Conservation (phyloP, 139 green algal species). For the Monoraphidium neglectum region DNA sequence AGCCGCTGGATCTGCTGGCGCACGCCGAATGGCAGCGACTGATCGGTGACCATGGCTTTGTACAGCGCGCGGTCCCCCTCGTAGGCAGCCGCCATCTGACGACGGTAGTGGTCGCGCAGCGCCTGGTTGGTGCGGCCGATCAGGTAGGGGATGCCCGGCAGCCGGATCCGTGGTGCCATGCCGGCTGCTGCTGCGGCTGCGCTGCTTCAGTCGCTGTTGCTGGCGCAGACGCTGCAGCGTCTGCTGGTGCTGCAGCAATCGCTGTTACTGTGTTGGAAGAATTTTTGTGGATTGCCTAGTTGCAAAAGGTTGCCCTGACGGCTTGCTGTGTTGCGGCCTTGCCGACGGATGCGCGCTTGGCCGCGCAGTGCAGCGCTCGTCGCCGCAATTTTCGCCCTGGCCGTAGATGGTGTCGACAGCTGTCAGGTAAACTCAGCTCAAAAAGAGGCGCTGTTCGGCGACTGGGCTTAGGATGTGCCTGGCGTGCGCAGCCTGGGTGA, state of each 20-base stretch:
- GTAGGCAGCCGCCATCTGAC: conserved; percentile 44
- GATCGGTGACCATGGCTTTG: conserved; percentile 56
- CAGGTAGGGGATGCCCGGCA: conserved; percentile 25
- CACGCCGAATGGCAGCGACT: conserved; percentile 47
- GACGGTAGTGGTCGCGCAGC: conserved; percentile 45
- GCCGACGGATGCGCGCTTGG: no score
- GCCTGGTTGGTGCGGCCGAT: conserved; percentile 23
- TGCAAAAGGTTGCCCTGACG: no score
- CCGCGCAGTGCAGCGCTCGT: no score
- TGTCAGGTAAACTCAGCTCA: no score
- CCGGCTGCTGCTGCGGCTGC: not conserved
- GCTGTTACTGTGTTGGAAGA: no score
- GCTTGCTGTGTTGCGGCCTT: no score
- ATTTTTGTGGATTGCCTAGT: no score
- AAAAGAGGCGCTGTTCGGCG: no score
- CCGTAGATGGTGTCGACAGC: no score
- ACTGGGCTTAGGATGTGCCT: no score
- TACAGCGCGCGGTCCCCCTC: conserved; percentile 52
- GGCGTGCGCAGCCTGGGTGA: no score
- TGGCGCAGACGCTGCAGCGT: not conserved
- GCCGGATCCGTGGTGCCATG: conserved; percentile 16
- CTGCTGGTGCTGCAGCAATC: conserved; percentile 11
- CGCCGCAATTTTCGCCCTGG: no score
- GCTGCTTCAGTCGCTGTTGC: not conserved
- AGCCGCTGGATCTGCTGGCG: conserved; percentile 58